phyloP scores from a whole-genome alignment of 441 rosid genomes.

The Manihot esculenta region DNA sequence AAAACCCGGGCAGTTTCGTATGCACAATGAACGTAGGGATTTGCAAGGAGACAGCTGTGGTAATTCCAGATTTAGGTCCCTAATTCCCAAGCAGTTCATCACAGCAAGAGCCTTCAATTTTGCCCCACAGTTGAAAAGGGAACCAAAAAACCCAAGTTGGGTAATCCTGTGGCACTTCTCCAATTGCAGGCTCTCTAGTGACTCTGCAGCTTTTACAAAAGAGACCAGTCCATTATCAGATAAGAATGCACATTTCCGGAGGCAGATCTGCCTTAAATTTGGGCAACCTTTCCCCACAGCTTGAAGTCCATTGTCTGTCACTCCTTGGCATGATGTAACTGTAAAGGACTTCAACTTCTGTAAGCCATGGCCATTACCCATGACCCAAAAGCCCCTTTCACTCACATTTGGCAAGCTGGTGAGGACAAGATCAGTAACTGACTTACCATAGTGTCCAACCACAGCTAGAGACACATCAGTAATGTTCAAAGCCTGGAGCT shows the following conservation, averaged over 20 bases:
- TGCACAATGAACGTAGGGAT: constrained; percentile 56
- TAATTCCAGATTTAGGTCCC: constrained; percentile 46
- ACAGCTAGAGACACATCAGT: constrained; percentile 89
- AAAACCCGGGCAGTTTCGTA: constrained; percentile 83
- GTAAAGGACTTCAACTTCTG: constrained; percentile 58
- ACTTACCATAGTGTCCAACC: constrained; percentile 80
- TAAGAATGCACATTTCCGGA: constrained; percentile 55
- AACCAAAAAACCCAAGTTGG: constrained; percentile 74
- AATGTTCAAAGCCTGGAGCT: constrained; percentile 74
- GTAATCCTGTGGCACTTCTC: constrained; percentile 89
- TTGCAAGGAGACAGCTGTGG: constrained; percentile 39
- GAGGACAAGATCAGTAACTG: constrained; percentile 62
- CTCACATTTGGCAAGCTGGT: constrained; percentile 54
- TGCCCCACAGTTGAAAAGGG: constrained; percentile 64
- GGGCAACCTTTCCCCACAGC: constrained; percentile 75
- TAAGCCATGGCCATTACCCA: constrained; percentile 82
- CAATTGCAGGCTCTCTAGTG: constrained; percentile 73
- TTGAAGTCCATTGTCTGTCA: constrained; percentile 73
- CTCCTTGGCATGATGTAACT: constrained; percentile 62
- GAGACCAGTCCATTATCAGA: constrained; percentile 83
- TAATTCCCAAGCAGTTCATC: constrained; percentile 71
- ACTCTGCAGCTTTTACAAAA: constrained; percentile 54
- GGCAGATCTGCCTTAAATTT: constrained; percentile 59
- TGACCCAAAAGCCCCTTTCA: constrained; percentile 97
- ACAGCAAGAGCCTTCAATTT: constrained; percentile 68